Base-by-base conservation (phyloP, 805 yeast genomes). In the Wickerhamiella nectarea region DNA sequence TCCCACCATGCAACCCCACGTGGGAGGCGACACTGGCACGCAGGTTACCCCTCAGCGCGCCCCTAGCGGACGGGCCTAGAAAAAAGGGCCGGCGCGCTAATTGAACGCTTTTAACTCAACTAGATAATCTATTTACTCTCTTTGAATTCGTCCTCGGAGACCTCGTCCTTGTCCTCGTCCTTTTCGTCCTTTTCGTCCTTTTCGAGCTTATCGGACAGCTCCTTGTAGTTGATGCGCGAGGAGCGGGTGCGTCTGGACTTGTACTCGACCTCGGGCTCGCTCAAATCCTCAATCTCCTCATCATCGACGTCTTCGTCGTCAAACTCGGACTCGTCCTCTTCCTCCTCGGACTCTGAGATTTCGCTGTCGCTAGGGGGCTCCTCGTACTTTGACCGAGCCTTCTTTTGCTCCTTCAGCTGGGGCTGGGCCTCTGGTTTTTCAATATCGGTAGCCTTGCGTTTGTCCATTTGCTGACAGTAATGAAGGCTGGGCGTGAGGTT, bases 221-320 rank as follows among this genome's bases (percentile, higher is more conserved):
- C 79, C 46, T 75, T 69, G 61, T 80, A 86, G 63, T 86, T 95
- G 53, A 87, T 80, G 15, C 79, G 80, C 56, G 78, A 80, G 12
- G 18, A 9, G 24, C 38, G 46, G 12, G 95, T 94, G 52, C 96
- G 74, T 6, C 95, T 81, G 63, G 94, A 65, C 14, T 63, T 62
- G n/a, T 80, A 70, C 51, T 85, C 85, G 58, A 86, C 85, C 63
- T 86, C 87, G 33, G 85, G 66, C 33, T 80, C 69, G 56, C 83
- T 94, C 52, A 86, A 46, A 35, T 52, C 52, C 22, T 43, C 41
- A 33, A 47, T 31, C 25, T 53, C 26, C 41, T 53, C 52, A 41
- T 58, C 56, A 47, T 69, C 55, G 35, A 48, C 50, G 37, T 59
- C 58, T 40, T 54, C 52, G 48, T 58, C 56, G 47, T 68, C 55